These are phyloP conservation scores for Achaetomium macrosporum DNA, from an alignment of 2,329 filamentous ascomycete species.

Conservation along the genomic window DNA sequence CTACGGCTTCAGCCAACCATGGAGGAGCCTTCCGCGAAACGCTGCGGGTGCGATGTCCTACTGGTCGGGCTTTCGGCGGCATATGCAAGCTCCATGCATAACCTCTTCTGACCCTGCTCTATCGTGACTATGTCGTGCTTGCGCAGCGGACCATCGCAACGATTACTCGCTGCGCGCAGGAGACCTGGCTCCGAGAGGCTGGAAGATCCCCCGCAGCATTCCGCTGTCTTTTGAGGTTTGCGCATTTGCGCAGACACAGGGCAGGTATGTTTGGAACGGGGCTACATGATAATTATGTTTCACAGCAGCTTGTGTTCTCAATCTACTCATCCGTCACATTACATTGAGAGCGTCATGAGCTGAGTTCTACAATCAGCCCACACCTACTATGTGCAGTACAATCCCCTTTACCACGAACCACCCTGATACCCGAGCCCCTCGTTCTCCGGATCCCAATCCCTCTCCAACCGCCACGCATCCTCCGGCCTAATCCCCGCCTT, in stretches of 20 bases:
- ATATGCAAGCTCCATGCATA: not conserved
- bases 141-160: conserved; percentile 3
- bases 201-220: not conserved
- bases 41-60: not conserved
- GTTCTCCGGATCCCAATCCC: conserved; percentile 19
- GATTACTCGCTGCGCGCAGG: not conserved
- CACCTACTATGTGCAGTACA: too few relatives aligned
- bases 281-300: not conserved
- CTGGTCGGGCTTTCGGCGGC: not conserved
- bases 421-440: conserved; percentile 12
- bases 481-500: conserved; percentile 11
- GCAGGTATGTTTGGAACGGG: not conserved
- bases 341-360: not conserved
- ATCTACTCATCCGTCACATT: not conserved
- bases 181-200: not conserved
- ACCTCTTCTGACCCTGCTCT: not conserved
- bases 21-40: not conserved
- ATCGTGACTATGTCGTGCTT: not conserved
- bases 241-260: conserved; percentile 1
- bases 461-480: conserved; percentile 22
- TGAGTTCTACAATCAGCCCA: too few relatives aligned
- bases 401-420: not conserved
- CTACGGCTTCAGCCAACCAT: not conserved
- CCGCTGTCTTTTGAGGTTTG: not conserved
- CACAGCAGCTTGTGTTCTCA: not conserved